A percentile compares a stretch with the other conserved stretches of the same genome.
Conservation (phyloP, 2,329 filamentous ascomycete genomes). For the Botrytis galanthina region DNA sequence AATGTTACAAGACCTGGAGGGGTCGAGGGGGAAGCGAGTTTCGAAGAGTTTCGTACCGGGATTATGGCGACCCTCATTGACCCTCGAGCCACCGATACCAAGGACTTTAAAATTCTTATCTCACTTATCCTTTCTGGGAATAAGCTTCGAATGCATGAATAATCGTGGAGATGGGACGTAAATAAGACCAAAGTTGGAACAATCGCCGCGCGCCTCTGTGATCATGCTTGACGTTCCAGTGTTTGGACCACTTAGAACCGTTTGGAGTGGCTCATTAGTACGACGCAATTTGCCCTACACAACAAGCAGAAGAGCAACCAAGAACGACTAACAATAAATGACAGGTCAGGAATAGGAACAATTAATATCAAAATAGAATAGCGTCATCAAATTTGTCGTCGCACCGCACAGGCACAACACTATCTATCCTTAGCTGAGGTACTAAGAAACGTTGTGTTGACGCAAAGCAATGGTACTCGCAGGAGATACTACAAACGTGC, state of each 20-base stretch:
- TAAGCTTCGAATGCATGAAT: constrained; percentile 17
- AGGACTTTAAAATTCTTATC: constrained; percentile 12
- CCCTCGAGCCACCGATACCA: constrained; percentile 17
- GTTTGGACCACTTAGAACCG: constrained; percentile 17
- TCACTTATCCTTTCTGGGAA: background rate
- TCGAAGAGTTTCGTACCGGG: constrained; percentile 20
- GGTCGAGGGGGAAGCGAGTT: constrained; percentile 20
- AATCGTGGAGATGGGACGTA: constrained; percentile 14
- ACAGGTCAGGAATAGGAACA: constrained; percentile 20
- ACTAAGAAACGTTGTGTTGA: constrained; percentile 13
- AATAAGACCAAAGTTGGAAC: constrained; percentile 18
- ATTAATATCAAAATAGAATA: constrained; percentile 1
- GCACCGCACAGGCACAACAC: constrained; percentile 9
- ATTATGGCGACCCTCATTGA: constrained; percentile 14
- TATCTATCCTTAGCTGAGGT: constrained; percentile 1
- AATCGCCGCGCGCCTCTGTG: constrained; percentile 21
- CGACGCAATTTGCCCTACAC: background rate
- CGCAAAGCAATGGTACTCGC: constrained; percentile 8
- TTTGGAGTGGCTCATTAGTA: constrained; percentile 7
- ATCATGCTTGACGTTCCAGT: constrained; percentile 1
- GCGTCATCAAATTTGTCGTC: background rate
- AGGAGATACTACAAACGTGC: background rate
- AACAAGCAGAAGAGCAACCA: background rate
- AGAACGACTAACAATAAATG: background rate
- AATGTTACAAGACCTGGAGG: constrained; percentile 19